phyloP scores from a whole-genome alignment of 352 stramenopile species.

The Phytophthora chlamydospora region DNA sequence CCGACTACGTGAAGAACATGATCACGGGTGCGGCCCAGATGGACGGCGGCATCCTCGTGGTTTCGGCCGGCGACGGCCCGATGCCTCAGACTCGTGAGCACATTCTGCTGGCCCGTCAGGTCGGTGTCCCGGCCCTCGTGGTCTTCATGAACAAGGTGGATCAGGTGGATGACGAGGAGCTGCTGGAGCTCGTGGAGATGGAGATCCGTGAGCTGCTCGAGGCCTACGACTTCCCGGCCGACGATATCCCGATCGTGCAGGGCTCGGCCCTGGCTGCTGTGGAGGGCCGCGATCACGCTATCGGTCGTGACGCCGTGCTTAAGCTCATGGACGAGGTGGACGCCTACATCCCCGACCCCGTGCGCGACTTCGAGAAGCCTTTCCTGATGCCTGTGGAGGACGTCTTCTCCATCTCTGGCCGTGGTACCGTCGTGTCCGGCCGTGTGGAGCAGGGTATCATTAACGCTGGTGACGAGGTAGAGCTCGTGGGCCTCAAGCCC shows the following conservation, averaged over 20 bases:
- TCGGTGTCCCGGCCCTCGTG: constrained; percentile 90
- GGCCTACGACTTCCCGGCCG: constrained; percentile 96
- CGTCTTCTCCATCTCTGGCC: constrained; percentile 97
- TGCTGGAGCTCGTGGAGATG: constrained; percentile 48
- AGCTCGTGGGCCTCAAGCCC: constrained; percentile 51
- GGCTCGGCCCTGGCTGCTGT: constrained; percentile 94
- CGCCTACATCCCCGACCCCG: constrained; percentile 86
- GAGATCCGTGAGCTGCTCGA: constrained; percentile 64
- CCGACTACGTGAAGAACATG: constrained; percentile 94
- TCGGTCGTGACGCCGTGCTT: constrained; percentile 89
- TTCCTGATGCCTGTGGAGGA: constrained; percentile 98
- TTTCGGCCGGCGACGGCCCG: constrained; percentile 82
- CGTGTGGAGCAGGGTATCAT: constrained; percentile 92
- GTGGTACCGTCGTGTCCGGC: constrained; percentile 97
- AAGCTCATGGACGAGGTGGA: constrained; percentile 94
- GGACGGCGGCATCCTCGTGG: constrained; percentile 92
- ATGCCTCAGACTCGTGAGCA: constrained; percentile 96
- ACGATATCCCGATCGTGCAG: constrained; percentile 95
- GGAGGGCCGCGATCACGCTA: constrained; percentile 85
- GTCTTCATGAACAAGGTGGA: constrained; percentile 97
- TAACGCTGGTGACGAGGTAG: constrained; percentile 63
- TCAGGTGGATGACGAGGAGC: constrained; percentile 40
- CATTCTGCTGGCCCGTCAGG: constrained; percentile 95
- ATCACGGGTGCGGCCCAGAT: constrained; percentile 98
- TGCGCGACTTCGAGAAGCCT: constrained; percentile 94